Percentiles rank a stretch among this genome's conserved stretches.
These are phyloP conservation scores for Anastatica hierochuntica DNA, from an alignment of 345 rosid genomes.

Conservation along the genomic window DNA sequence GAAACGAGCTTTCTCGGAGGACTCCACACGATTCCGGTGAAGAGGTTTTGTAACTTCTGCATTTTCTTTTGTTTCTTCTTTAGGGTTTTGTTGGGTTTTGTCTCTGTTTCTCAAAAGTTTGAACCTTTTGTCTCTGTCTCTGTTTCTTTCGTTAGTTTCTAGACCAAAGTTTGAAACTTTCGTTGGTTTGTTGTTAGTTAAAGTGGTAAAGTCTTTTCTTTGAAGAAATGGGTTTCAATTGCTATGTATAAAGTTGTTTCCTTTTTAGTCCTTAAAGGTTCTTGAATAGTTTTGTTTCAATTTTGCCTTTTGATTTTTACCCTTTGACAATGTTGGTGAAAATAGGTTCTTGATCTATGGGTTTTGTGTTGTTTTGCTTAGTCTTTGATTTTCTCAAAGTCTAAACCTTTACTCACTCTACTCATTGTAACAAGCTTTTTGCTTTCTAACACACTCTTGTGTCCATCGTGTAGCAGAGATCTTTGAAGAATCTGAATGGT, in stretches of 20 bases:
- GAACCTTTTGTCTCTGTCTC: background rate
- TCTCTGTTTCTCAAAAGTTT: background rate
- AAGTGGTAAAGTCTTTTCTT: no score
- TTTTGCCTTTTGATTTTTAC: background rate
- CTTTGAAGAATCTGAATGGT: constrained; percentile 49
- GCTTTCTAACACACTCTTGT: background rate
- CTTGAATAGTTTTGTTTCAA: no score
- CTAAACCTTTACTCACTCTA: constrained; percentile 5
- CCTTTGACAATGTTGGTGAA: background rate
- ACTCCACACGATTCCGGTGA: no score
- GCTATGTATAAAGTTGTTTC: background rate
- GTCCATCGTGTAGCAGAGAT: constrained; percentile 46
- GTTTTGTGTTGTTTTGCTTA: background rate
- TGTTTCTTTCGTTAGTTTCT: no score
- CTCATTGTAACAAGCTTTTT: no score
- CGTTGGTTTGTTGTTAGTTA: background rate
- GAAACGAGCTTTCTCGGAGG: constrained; percentile 84
- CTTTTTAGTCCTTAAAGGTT: background rate
- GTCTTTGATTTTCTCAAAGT: background rate
- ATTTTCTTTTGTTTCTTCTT: no score
- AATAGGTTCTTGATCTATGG: background rate
- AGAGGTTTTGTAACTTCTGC: no score
- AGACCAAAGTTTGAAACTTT: no score
- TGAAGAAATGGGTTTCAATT: background rate
- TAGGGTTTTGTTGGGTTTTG: constrained; percentile 75